Conservation (phyloP, 495 filamentous ascomycete genomes). For the Pyrenopolyporus hunteri region DNA sequence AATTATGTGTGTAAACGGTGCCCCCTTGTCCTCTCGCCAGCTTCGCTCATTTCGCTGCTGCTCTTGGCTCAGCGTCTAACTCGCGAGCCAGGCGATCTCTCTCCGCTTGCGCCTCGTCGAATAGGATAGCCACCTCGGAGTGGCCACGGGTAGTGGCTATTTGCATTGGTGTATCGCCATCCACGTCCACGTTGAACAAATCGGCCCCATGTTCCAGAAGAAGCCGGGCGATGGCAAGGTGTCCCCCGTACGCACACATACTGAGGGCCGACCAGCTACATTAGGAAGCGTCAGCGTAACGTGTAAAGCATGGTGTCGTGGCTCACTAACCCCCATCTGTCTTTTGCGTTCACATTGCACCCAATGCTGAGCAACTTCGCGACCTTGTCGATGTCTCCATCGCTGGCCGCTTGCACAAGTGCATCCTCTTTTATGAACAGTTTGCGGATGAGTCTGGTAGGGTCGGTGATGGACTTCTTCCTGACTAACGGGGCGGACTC, state of each 20-base stretch:
- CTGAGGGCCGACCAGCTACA: conserved; percentile 38
- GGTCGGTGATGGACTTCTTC: conserved; percentile 21
- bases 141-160: conserved; percentile 39
- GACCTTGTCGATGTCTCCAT: conserved; percentile 32
- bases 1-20: no score
- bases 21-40: no score
- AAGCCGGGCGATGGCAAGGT: conserved; percentile 31
- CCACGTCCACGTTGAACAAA: conserved; percentile 40
- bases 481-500: conserved; percentile 8
- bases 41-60: conserved; percentile 8
- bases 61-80: conserved; percentile 30
- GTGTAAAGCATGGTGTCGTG: not conserved
- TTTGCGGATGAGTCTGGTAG: conserved; percentile 27
- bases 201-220: conserved; percentile 43
- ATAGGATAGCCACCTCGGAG: conserved; percentile 35
- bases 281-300: conserved; percentile 5
- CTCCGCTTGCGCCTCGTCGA: conserved; percentile 34
- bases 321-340: conserved; percentile 30
- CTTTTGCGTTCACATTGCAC: conserved; percentile 38
- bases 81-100: conserved; percentile 36
- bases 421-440: conserved; percentile 36
- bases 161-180: conserved; percentile 38
- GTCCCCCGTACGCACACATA: conserved; percentile 40
- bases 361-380: conserved; percentile 34
- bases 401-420: conserved; percentile 40